A percentile compares a stretch with the other conserved stretches of the same genome.
Conservation (phyloP, 192 early-diverging fungal species). For the Podila minutissima region DNA sequence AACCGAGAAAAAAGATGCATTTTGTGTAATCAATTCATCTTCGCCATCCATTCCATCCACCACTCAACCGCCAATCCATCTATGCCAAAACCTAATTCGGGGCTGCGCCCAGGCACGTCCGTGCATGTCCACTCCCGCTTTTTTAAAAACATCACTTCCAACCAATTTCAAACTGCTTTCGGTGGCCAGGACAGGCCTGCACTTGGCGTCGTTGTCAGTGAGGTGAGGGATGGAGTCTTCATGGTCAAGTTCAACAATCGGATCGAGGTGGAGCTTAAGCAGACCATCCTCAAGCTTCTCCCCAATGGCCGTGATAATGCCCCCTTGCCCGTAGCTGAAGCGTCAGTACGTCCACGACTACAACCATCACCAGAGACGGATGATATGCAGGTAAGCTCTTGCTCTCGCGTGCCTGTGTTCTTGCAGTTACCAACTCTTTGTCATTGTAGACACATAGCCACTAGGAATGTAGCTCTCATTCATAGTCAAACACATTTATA, state of each 20-base stretch:
- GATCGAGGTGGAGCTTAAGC: conserved; percentile 4
- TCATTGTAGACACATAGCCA: no score
- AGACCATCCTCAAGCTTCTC: conserved; percentile 4
- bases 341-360: background rate
- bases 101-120: conserved; percentile 1
- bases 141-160: background rate
- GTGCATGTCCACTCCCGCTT: conserved; percentile 3
- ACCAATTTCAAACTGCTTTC: background rate
- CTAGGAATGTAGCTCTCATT: no score
- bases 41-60: background rate
- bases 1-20: background rate
- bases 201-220: background rate
- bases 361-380: no score
- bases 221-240: conserved; percentile 1
- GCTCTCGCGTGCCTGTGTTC: no score
- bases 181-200: background rate
- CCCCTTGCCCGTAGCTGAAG: background rate
- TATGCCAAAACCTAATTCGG: background rate
- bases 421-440: no score
- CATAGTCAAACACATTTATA: no score
- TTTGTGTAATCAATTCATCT: conserved; percentile 4
- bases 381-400: no score
- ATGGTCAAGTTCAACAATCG: background rate
- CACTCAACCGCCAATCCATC: background rate
- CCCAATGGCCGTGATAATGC: background rate